Base-by-base conservation (phyloP, 805 yeast genomes). In the Zygotorulaspora chibaensis region DNA sequence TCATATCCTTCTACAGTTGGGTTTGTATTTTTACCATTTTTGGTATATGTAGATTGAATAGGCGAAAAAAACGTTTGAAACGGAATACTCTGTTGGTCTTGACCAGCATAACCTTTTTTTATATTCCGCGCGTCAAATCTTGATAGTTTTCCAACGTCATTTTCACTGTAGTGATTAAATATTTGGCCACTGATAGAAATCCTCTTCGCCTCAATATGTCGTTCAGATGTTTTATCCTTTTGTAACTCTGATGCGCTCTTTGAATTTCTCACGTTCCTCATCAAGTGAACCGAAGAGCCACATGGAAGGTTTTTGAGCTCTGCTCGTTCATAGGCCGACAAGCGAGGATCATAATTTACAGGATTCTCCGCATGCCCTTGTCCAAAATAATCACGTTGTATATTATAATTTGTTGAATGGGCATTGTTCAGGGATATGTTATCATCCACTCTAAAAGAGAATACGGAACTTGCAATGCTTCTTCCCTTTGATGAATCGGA, bases 401-500 rank as follows among this genome's bases (percentile, higher is more conserved):
- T 16, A 33, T 16, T n/a, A 13, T 4, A 8, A 9, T 17, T 3
- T 4, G 9, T 10, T 13, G 36, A 13, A 4, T 3, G 36, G 6
- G 20, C 16, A 13, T 33, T n/a, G 11, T 16, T 33, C 4, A 10
- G 13, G 20, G 36, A 33, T 15, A 40, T 29, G 25, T 25, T 29
- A 12, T 45, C 44, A 18, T 34, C 36, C 13, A 29, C 44, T 8
- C 17, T 13, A 16, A 40, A 40, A 7, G 48, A 45, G 4, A 31
- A 18, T 2, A 29, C 20, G 2, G 48, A 45, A 16, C 33, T 40
- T 8, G 38, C 12, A 16, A 35, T 31, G n/a, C 40, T 35, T 12
- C 34, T 13, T 17, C 48, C 52, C 15, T 40, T 42, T 12, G 46
- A n/a, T 16, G 50, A 40, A 6, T 50, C 54, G 11, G 42, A 41